Evolutionary conservation across 1,284 basidiomycete genomes (phyloP), one percentile per base, ranked within the genome.

Genomic region (Fomitiporia mediterranea): DNA sequence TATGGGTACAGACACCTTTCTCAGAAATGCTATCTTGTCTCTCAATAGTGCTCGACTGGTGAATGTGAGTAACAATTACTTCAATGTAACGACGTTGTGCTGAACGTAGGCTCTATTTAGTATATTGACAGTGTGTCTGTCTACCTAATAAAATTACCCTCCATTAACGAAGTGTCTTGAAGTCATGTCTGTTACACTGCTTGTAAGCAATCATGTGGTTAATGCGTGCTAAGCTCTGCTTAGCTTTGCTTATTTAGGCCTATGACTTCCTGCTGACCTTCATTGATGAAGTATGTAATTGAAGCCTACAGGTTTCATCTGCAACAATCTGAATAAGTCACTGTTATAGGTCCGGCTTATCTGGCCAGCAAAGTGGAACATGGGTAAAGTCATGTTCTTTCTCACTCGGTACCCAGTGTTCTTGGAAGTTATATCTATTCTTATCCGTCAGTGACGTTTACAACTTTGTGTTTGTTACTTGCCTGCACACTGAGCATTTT

Each of bases 381-480:
- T 17, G 17, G 38, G 53, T 39, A 58, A 58, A 25, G 15, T 53
- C 13, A 17, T 53, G 37, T 58, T 38, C 37, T 49, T 58, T 19
- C 25, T 53, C 19, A 53, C 44, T 25, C 56, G 56, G 6, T 58
- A 58, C 35, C n/a, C 37, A 3, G 51, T 39, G 8, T 58, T 58
- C 27, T 32, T 32, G 4, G 51, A 58, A 15, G 4, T 42, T 9
- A 21, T 39, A 8, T 23, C 52, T 4, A 17, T 52, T 6, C 9
- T 57, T 19, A 37, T 51, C 17, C 13, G 55, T 57, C 15, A 40
- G 55, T 52, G n/a, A 13, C 0, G 27, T 4, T 30, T 28, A 23
- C 53, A 32, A n/a, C 25, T 23, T 23, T 19, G 3, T 19, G 3
- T 39, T 39, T 39, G 37, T 13, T 39, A 19, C 19, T 43, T 23